Conservation (phyloP, 2,329 filamentous ascomycete species). For the Huntiella abstrusa region DNA sequence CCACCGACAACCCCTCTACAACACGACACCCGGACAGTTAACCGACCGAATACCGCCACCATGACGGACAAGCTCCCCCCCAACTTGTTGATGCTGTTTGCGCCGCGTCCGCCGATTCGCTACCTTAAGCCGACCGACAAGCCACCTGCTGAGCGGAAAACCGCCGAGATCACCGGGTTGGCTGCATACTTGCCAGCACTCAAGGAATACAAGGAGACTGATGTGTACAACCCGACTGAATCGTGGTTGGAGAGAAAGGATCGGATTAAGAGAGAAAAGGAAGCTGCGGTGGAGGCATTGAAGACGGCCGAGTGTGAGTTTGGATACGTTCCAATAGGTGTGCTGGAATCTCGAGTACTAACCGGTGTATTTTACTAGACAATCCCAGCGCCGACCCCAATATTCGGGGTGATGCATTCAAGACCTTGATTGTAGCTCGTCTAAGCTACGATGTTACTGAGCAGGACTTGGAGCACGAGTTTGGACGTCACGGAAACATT, state of each 20-base stretch:
- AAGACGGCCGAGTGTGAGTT: conserved; percentile 25
- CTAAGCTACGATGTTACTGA: conserved; percentile 79
- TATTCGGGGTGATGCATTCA: conserved; percentile 82
- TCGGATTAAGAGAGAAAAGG: conserved; percentile 65
- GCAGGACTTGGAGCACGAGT: conserved; percentile 81
- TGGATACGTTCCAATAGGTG: background rate
- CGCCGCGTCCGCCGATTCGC: conserved; percentile 77
- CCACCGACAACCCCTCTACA: background rate
- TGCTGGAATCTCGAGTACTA: background rate
- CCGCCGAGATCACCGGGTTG: conserved; percentile 52
- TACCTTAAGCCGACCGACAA: conserved; percentile 73
- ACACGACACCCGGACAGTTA: background rate
- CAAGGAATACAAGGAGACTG: conserved; percentile 58
- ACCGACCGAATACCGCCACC: conserved; percentile 13
- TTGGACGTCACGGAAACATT: conserved; percentile 82
- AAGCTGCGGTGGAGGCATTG: conserved; percentile 43
- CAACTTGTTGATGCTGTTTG: conserved; percentile 83
- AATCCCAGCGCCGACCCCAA: conserved; percentile 73
- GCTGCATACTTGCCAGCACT: conserved; percentile 57
- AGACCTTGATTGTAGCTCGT: conserved; percentile 80
- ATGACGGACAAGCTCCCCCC: conserved; percentile 97
- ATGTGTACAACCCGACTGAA: conserved; percentile 65
- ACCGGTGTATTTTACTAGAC: conserved; percentile 28
- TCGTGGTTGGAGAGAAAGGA: conserved; percentile 83
- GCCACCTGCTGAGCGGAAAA: conserved; percentile 65